Base-by-base conservation (phyloP, 2,329 filamentous ascomycete species). In the Rasamsonia emersonii region DNA sequence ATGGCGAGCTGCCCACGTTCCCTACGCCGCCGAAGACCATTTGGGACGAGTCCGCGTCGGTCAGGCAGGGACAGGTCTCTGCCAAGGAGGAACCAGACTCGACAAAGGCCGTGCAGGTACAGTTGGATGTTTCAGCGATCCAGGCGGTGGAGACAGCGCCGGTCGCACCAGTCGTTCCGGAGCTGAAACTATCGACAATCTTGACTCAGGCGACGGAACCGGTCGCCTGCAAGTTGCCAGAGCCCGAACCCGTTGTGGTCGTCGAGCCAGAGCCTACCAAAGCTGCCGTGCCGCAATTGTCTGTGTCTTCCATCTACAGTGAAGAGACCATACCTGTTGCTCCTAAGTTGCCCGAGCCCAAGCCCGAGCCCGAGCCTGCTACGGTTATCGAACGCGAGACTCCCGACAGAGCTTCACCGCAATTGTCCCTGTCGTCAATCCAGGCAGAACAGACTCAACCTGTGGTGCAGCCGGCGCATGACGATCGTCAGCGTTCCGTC, bases 161-260 rank as follows among this genome's bases (percentile, higher is more conserved):
- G 19, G 40, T 52, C n/a, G 38, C 43, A 4, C 75, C 76, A 2
- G 56, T 59, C 17, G 38, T 76, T 40, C 66, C 70, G 16, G 28
- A 35, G 31, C 25, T 42, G 24, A 24, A 28, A 5, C 15, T 35
- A 10, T 35, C 36, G 13, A 20, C 33, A 8, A 31, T 36, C 9
- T 21, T 37, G 9, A 21, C 25, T 19, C 27, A 41, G 11, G 14
- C 14, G 3, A 40, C 35, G 1, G 26, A 38, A 19, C 45, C 45
- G 1, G 36, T 43, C 9, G 33, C 32, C 10, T 32, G 31, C 19
- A 37, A 39, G 18, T 37, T 37, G 15, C 37, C 33, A 9, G 26
- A 43, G 19, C 24, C 30, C 8, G 40, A 48, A 15, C 28, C 28
- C n/a, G 18, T 29, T 15, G 37, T 34, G 11, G 20, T 39, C 14